Evolutionary conservation across 2,329 filamentous ascomycete genomes (phyloP).

Genomic region (Thermoascus crustaceus): DNA sequence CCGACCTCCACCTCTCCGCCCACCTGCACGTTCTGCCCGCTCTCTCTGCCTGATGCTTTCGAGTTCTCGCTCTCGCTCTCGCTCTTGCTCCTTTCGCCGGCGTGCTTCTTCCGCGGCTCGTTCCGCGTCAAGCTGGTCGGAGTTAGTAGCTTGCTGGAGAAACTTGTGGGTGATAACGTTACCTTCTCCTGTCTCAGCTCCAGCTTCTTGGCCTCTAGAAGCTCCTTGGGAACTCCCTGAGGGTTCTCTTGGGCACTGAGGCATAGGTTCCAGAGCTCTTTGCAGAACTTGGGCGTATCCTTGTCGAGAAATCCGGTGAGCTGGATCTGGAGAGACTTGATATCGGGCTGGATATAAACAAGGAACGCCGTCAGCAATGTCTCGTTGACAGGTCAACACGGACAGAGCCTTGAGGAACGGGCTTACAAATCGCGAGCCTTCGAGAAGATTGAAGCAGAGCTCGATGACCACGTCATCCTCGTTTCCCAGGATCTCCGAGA

Average conservation of each 20-base stretch:
- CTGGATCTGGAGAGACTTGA: slow-evolving; percentile 90
- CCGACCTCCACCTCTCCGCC: slow-evolving; percentile 28
- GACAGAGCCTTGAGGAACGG: slow-evolving; percentile 1
- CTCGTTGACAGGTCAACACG: slow-evolving; percentile 2
- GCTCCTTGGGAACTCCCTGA: slow-evolving; percentile 85
- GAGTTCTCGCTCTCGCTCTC: slow-evolving; percentile 62
- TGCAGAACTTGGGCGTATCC: slow-evolving; percentile 80
- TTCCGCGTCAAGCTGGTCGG: slow-evolving; percentile 65
- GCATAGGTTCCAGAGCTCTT: slow-evolving; percentile 86
- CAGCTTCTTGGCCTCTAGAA: slow-evolving; percentile 91
- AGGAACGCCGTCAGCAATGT: slow-evolving; percentile 14
- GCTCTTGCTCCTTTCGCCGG: slow-evolving; percentile 61
- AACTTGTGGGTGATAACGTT: not conserved
- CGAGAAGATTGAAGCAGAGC: slow-evolving; percentile 61
- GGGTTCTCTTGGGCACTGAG: slow-evolving; percentile 82
- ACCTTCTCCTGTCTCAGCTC: slow-evolving; percentile 96
- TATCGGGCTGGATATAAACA: slow-evolving; percentile 63
- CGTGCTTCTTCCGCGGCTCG: slow-evolving; percentile 69
- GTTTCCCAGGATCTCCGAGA: slow-evolving; percentile 77
- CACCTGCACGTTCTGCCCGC: slow-evolving; percentile 31
- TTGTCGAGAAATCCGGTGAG: slow-evolving; percentile 93
- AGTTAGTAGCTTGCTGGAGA: slow-evolving; percentile 3
- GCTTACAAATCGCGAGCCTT: slow-evolving; percentile 68
- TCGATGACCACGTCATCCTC: slow-evolving; percentile 97
- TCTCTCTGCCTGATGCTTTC: slow-evolving; percentile 56